Conservation (phyloP, 176 grass and related monocot genomes). For the Rhynchospora pubera region DNA sequence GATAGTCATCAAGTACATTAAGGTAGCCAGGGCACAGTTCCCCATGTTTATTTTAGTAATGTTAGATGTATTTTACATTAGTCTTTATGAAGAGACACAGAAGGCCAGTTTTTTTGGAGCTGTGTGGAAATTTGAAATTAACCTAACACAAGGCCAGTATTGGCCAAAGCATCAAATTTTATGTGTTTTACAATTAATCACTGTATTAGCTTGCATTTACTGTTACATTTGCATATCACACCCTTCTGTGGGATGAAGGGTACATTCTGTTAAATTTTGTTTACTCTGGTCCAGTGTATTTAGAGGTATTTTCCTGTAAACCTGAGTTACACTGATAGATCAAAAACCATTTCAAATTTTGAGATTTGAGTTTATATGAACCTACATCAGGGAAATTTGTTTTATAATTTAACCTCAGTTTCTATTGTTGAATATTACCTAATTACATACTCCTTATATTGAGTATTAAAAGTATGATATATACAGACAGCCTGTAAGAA, state of each 20-base stretch:
- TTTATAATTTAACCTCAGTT: not conserved
- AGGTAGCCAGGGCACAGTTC: not conserved
- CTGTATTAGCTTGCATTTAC: not conserved
- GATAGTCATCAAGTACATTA: not conserved
- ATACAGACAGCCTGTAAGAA: not conserved
- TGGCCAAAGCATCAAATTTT: not conserved
- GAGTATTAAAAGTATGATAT: slow-evolving; percentile 6
- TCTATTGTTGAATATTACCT: not conserved
- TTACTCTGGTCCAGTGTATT: not conserved
- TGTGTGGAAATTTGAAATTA: not conserved
- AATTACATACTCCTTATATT: not conserved
- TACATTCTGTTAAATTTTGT: slow-evolving; percentile 5
- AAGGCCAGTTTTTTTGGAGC: not conserved
- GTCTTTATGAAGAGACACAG: not conserved
- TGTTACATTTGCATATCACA: not conserved
- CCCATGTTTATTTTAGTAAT: not conserved
- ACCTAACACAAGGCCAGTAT: not conserved
- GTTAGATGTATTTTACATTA: not conserved
- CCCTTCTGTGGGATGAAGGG: not conserved
- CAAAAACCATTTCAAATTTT: not conserved
- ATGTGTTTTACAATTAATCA: not conserved
- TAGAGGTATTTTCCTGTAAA: not conserved
- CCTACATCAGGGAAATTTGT: not conserved
- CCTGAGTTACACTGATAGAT: not conserved
- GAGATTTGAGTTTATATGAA: not conserved